Evolutionary conservation across 2,329 filamentous ascomycete genomes (phyloP).

Genomic region (Ophiosphaerella herpotricha): DNA sequence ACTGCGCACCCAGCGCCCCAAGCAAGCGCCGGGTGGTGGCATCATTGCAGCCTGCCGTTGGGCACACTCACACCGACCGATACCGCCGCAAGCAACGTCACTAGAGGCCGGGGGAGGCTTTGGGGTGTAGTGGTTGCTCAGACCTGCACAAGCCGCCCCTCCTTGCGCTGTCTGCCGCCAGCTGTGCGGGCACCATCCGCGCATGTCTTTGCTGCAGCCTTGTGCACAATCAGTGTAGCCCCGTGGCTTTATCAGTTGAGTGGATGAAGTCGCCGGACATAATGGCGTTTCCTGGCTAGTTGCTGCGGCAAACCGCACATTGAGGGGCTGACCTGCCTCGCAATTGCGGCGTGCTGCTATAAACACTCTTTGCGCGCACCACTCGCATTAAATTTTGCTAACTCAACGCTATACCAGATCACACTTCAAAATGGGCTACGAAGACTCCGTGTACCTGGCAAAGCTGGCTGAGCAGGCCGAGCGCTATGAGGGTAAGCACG

Average conservation of each 20-base stretch:
- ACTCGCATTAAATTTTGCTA: conserved; percentile 24
- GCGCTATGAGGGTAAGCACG: conserved; percentile 88
- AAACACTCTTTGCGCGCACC: conserved; percentile 18
- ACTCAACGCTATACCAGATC: conserved; percentile 27
- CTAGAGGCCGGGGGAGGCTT: conserved; percentile 5
- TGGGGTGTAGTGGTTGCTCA: conserved; percentile 16
- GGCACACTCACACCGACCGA: conserved; percentile 10
- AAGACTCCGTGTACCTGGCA: conserved; percentile 98
- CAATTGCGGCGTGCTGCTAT: conserved; percentile 13
- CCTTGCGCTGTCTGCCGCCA: conserved; percentile 30
- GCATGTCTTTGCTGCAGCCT: conserved; percentile 19
- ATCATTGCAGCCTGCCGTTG: conserved; percentile 21
- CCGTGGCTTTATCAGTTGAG: not conserved
- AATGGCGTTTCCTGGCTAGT: not conserved
- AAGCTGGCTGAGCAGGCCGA: conserved; percentile 99
- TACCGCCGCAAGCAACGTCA: conserved; percentile 11
- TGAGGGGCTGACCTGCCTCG: conserved; percentile 22
- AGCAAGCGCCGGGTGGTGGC: conserved; percentile 22
- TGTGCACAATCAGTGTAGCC: not conserved
- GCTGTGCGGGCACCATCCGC: conserved; percentile 19
- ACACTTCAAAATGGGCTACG: conserved; percentile 85
- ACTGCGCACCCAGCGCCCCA: conserved; percentile 32
- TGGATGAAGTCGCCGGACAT: not conserved
- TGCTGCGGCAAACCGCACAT: conserved; percentile 17
- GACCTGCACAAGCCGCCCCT: conserved; percentile 34